A percentile compares a stretch with the other conserved stretches of the same genome.
phyloP scores from a whole-genome alignment of 164 flowering plant genomes.

The Kingdonia uniflora region DNA sequence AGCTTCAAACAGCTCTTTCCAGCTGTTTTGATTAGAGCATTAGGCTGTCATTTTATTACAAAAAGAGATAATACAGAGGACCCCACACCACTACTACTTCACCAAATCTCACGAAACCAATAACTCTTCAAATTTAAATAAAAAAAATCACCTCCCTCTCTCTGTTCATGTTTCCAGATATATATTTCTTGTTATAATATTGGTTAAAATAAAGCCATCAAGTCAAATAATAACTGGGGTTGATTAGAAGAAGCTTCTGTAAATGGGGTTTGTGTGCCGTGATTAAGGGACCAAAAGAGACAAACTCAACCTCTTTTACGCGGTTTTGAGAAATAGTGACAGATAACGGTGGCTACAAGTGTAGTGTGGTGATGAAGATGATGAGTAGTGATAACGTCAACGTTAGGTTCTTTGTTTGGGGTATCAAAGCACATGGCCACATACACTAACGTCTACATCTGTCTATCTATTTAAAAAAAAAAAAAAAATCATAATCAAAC shows the following conservation, averaged over 20 bases:
- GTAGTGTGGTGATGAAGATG: not conserved
- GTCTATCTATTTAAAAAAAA: no score
- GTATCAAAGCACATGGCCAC: conserved; percentile 9
- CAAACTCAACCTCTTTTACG: not conserved
- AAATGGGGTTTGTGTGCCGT: not conserved
- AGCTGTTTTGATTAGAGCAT: conserved; percentile 66
- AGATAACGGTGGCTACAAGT: not conserved
- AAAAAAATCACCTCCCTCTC: conserved; percentile 23
- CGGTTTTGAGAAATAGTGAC: not conserved
- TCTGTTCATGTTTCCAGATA: no score
- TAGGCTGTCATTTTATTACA: conserved; percentile 52
- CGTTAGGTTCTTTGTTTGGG: not conserved
- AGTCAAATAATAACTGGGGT: conserved; percentile 19
- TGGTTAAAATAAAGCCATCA: no score
- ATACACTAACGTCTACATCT: no score
- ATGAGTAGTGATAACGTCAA: not conserved
- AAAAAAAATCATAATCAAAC: no score
- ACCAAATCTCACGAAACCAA: conserved; percentile 3
- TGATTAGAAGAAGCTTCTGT: not conserved
- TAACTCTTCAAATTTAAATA: no score
- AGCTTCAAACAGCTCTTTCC: conserved; percentile 31
- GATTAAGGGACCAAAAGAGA: not conserved
- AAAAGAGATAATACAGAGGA: conserved; percentile 12
- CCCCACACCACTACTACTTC: conserved; percentile 30
- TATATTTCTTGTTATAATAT: no score